Percentiles rank a stretch among this genome's conserved stretches.
Evolutionary conservation across 495 filamentous ascomycete species (phyloP).

Genomic region (Penicillium tannophilum): DNA sequence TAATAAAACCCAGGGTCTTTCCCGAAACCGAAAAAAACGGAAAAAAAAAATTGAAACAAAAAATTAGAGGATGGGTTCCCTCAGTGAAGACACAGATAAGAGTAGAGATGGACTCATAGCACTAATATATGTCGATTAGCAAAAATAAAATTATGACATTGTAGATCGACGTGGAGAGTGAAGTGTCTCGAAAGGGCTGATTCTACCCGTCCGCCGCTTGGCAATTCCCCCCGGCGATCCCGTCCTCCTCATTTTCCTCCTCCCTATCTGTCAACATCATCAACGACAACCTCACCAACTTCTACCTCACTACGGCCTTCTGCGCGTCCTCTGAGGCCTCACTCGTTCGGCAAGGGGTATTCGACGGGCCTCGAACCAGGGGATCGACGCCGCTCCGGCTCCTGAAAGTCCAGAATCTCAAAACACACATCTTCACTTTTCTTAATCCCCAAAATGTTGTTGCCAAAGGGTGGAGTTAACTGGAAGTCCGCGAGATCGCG

Average conservation of each 20-base stretch:
- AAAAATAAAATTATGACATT: neutral
- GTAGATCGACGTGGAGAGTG: neutral
- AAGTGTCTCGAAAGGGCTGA: slow-evolving; percentile 5
- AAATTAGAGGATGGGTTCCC: neutral
- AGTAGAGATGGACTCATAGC: neutral
- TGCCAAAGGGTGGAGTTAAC: slow-evolving; percentile 85
- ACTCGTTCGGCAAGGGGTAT: slow-evolving; percentile 36
- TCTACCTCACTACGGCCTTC: slow-evolving; percentile 6
- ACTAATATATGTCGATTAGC: neutral
- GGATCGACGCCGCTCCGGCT: slow-evolving; percentile 29
- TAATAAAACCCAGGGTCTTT: neutral
- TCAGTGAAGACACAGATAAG: neutral
- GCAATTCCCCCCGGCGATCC: slow-evolving; percentile 31
- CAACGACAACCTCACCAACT: slow-evolving; percentile 2
- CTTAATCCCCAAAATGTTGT: slow-evolving; percentile 56
- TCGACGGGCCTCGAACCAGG: slow-evolving; percentile 23
- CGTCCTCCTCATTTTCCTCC: slow-evolving; percentile 29
- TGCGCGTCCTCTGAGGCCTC: slow-evolving; percentile 29
- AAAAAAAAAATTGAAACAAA: neutral
- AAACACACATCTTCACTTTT: slow-evolving; percentile 9
- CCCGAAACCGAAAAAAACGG: neutral
- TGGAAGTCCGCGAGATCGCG: slow-evolving; percentile 88
- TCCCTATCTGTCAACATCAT: slow-evolving; percentile 18
- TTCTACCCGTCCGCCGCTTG: slow-evolving; percentile 20
- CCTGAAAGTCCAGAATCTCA: slow-evolving; percentile 17